Percentiles rank a stretch among this genome's conserved stretches.
phyloP scores from a whole-genome alignment of 1,284 basidiomycete species.

The Ceratobasidium sp. region DNA sequence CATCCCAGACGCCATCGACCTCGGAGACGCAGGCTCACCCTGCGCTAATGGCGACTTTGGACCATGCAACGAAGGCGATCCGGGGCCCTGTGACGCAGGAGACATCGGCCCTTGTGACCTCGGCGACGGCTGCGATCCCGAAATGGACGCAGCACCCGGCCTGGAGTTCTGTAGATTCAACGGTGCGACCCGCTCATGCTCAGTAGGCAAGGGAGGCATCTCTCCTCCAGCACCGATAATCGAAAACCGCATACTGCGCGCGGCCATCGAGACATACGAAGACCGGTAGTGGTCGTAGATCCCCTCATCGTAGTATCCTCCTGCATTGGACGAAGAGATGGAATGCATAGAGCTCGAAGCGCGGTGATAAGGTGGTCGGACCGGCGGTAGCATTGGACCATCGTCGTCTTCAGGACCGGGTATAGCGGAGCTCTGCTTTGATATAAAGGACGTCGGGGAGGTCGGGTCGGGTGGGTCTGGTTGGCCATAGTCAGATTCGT shows the following conservation, averaged over 20 bases:
- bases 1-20: slow-evolving; percentile 1
- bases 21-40: slow-evolving; percentile 26
- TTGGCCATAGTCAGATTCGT: slow-evolving; percentile 41
- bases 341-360: slow-evolving; percentile 32
- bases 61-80: slow-evolving; percentile 11
- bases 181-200: slow-evolving; percentile 14
- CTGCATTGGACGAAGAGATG: slow-evolving; percentile 52
- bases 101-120: slow-evolving; percentile 26
- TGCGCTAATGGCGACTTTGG: slow-evolving; percentile 22
- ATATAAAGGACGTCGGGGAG: background rate
- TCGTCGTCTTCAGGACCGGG: slow-evolving; percentile 5
- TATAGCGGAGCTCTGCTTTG: background rate
- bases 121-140: slow-evolving; percentile 18
- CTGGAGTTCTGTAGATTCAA: slow-evolving; percentile 12
- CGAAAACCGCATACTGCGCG: slow-evolving; percentile 40
- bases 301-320: slow-evolving; percentile 70
- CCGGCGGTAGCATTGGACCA: slow-evolving; percentile 34
- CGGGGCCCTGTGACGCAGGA: slow-evolving; percentile 6
- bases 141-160: background rate
- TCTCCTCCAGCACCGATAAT: slow-evolving; percentile 20
- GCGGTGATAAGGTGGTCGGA: slow-evolving; percentile 44
- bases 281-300: slow-evolving; percentile 83
- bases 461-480: background rate
- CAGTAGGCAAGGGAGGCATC: slow-evolving; percentile 31
- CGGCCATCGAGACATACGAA: slow-evolving; percentile 68